A percentile compares a stretch with the other conserved stretches of the same genome.
Conservation (phyloP, 176 grass and related monocot species). For the Ensete glaucum region DNA sequence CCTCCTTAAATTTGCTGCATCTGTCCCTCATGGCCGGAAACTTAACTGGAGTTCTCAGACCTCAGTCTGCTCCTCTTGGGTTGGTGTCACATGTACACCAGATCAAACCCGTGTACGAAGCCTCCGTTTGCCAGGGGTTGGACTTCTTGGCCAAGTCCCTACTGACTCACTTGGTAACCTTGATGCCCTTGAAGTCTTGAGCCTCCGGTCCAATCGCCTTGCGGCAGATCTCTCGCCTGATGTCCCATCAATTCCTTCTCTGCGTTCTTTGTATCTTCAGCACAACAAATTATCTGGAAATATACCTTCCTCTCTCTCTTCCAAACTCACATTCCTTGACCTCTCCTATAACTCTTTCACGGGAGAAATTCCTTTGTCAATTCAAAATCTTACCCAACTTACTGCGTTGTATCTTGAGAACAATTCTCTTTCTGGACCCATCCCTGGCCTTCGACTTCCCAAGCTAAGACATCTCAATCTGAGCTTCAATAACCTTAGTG, state of each 20-base stretch:
- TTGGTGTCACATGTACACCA: slow-evolving; percentile 6
- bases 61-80: slow-evolving; percentile 11
- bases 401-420: slow-evolving; percentile 9
- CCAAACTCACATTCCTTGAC: slow-evolving; percentile 10
- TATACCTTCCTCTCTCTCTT: slow-evolving; percentile 4
- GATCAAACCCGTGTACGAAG: background rate
- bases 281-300: slow-evolving; percentile 17
- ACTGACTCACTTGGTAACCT: slow-evolving; percentile 6
- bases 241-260: slow-evolving; percentile 11
- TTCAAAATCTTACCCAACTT: slow-evolving; percentile 9
- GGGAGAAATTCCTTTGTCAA: slow-evolving; percentile 3
- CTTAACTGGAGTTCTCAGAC: slow-evolving; percentile 9
- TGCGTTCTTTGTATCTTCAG: slow-evolving; percentile 9
- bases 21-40: slow-evolving; percentile 3
- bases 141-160: slow-evolving; percentile 1
- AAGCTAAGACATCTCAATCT: slow-evolving; percentile 3
- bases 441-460: slow-evolving; percentile 13
- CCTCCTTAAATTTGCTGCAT: background rate
- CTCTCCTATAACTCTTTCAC: slow-evolving; percentile 11
- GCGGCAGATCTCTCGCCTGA: background rate
- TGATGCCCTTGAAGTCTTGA: slow-evolving; percentile 17
- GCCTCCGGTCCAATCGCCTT: slow-evolving; percentile 6
- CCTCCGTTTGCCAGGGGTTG: slow-evolving; percentile 9
- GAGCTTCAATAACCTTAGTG: slow-evolving; percentile 11
- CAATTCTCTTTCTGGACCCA: slow-evolving; percentile 9